Evolutionary conservation across 768 basidiomycete genomes (phyloP).

Genomic region (Ramaria sp.): DNA sequence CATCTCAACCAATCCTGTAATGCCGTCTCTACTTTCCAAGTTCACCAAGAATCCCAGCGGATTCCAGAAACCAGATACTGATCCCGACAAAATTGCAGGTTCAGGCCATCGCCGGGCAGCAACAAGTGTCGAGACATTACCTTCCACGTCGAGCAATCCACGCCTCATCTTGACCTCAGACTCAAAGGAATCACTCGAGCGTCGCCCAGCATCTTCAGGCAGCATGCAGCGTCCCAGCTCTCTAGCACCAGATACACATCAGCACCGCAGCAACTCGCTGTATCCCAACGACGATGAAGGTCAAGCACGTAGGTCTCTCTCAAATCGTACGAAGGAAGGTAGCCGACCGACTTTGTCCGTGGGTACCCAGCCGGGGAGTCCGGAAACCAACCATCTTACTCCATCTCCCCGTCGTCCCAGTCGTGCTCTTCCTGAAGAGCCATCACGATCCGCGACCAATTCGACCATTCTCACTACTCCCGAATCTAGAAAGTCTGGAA

Average conservation of each 20-base stretch:
- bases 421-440: background rate
- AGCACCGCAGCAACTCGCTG: background rate
- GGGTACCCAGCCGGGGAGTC: background rate
- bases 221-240: background rate
- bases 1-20: background rate
- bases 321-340: background rate
- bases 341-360: background rate
- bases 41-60: conserved; percentile 1
- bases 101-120: background rate
- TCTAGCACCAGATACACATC: background rate
- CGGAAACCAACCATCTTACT: background rate
- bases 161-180: conserved; percentile 1
- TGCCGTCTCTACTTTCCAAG: conserved; percentile 7
- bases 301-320: background rate
- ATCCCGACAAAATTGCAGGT: background rate
- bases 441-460: background rate
- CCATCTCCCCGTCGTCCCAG: background rate
- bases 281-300: background rate
- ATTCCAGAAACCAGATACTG: background rate
- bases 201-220: background rate
- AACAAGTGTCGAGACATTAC: background rate
- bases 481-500: background rate
- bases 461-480: background rate
- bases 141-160: background rate
- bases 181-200: background rate